Evolutionary conservation across 805 yeast species (phyloP).

Genomic region (Saccharomycopsis sp.): DNA sequence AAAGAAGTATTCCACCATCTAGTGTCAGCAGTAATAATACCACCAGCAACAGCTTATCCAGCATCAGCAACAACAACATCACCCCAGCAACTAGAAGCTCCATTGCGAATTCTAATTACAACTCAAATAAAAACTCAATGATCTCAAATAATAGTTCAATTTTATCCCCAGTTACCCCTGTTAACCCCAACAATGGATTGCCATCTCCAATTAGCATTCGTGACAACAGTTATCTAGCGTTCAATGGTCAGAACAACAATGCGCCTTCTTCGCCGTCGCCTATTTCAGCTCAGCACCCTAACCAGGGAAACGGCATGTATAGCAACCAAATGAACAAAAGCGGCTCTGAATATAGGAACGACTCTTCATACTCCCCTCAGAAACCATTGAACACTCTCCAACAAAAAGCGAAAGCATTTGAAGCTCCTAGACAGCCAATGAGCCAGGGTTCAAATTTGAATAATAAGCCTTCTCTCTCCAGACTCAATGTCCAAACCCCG

Average conservation of each 20-base stretch:
- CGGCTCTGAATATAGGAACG: not conserved
- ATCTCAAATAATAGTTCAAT: constrained; percentile 5
- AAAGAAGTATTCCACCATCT: no score
- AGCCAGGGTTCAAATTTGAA: no score
- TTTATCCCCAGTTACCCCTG: constrained; percentile 7
- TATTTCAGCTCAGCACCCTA: no score
- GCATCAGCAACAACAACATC: no score
- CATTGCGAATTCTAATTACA: constrained; percentile 11
- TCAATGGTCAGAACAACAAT: constrained; percentile 9
- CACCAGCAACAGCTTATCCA: not conserved
- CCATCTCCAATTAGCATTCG: constrained; percentile 10
- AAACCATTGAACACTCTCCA: constrained; percentile 3
- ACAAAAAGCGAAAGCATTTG: no score
- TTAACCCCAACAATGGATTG: constrained; percentile 1
- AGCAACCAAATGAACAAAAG: no score
- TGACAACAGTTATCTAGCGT: constrained; percentile 9
- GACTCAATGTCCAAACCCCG: no score
- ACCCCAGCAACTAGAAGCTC: constrained; percentile 2
- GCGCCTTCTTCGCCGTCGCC: not conserved
- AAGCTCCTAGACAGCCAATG: no score
- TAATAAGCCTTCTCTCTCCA: no score
- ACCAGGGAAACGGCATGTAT: no score
- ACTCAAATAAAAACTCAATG: constrained; percentile 5
- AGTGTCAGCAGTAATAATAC: no score
- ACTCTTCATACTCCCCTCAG: not conserved